Evolutionary conservation across 495 filamentous ascomycete species (phyloP), one percentile per base, ranked within the genome.

Genomic region (Trichoderma asperelloides): DNA sequence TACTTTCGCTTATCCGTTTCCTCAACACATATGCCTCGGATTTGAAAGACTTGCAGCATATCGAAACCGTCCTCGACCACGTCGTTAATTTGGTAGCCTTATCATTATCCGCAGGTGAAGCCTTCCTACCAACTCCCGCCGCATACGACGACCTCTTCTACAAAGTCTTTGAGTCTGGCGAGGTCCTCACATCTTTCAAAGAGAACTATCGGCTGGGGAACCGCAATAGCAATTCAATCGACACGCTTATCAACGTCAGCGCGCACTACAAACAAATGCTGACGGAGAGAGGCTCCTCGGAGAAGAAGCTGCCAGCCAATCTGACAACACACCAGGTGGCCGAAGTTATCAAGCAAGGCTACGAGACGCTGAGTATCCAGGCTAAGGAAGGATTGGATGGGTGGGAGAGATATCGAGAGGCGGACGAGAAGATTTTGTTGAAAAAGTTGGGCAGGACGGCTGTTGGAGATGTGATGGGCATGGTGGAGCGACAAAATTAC

Each of bases 141-240:
- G 88, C 90, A 25, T 97, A 97, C 75, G 95, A 98, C 72, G 96
- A 98, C 73, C 82, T 98, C 13, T 96, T 98, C 78, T 98, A 98
- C 82, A 98, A 98, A 78, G 83, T 98, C 16, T 91, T 98, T 62
- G 95, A 98, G 76, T 90, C 86, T 18, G 92, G 93, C 3, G 91
- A 96, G 62, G 84, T 92, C 41, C 82, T 98, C 45, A 78, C 84
- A 28, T 92, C 91, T 76, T 97, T 97, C 77, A 85, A 92, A 25
- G 88, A 90, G 70, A 87, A 83, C 2, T 97, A 93, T 76, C 71
- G 74, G 7, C 73, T 90, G 47, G 75, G 74, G 9, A 81, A 80
- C 57, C 75, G 84, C 64, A 75, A 78, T 33, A 84, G 81, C 23
- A 87, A 85, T 68, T 88, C 89, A 0, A 95, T 98, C 70, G 88